Conservation (phyloP, 768 basidiomycete genomes). For the Podaxis rugospora region DNA sequence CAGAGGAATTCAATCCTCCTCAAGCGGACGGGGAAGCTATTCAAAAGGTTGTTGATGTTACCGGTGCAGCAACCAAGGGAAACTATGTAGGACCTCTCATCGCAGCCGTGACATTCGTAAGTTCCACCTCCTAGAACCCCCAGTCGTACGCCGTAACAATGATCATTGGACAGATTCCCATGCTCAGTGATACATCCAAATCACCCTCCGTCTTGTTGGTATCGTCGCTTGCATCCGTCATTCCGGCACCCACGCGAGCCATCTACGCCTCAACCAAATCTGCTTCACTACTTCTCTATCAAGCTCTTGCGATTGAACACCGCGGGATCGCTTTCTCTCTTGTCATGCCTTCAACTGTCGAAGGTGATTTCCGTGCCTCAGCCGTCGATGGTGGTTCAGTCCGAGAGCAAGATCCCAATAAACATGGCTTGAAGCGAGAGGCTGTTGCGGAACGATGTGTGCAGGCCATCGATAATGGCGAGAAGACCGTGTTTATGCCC, state of each 20-base stretch:
- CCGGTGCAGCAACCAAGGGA: slow-evolving; percentile 49
- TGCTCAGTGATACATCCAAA: slow-evolving; percentile 58
- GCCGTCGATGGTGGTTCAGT: slow-evolving; percentile 59
- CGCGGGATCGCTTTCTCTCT: slow-evolving; percentile 60
- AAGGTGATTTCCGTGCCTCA: slow-evolving; percentile 75
- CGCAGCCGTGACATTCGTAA: slow-evolving; percentile 67
- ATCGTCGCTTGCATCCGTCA: slow-evolving; percentile 72
- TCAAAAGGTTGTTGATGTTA: slow-evolving; percentile 50
- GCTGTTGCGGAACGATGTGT: slow-evolving; percentile 60
- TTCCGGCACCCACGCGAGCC: slow-evolving; percentile 82
- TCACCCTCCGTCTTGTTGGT: slow-evolving; percentile 75
- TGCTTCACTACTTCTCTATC: slow-evolving; percentile 73
- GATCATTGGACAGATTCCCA: slow-evolving; percentile 55
- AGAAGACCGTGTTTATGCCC: slow-evolving; percentile 60
- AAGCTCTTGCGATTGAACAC: slow-evolving; percentile 77
- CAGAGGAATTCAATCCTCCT: slow-evolving; percentile 22
- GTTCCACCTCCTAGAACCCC: slow-evolving; percentile 18
- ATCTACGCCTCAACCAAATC: slow-evolving; percentile 84
- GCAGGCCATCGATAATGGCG: slow-evolving; percentile 50
- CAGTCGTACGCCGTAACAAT: neutral
- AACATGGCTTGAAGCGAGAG: slow-evolving; percentile 52
- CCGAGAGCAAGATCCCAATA: slow-evolving; percentile 49
- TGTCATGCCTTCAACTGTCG: slow-evolving; percentile 65
- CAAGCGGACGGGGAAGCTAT: slow-evolving; percentile 53
- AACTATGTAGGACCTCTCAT: slow-evolving; percentile 73